Evolutionary conservation across 139 green algal genomes (phyloP), one percentile per base, ranked within the genome.

Genomic region (Nannochloris sp.): DNA sequence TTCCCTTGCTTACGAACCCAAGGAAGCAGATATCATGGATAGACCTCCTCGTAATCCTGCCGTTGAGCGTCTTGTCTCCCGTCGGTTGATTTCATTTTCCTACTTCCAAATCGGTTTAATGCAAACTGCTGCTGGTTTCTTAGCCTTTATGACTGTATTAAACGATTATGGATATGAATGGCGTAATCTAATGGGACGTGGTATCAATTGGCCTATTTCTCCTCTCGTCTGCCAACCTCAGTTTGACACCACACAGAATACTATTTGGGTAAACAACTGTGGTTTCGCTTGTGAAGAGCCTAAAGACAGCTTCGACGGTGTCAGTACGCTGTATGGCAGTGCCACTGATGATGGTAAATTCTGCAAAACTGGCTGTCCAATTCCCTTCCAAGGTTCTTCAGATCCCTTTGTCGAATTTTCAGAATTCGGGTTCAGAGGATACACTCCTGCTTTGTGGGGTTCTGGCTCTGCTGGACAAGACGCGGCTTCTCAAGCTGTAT

Each of bases 121-220:
- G 68, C 82, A 61, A 46, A 68, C 78, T 6, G 47, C 80, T 12
- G 73, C 79, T 23, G 83, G 83, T 59, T 91, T 91, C 76, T 80
- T 82, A 60, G 82, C 83, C 13, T 93, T 90, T 75, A 74, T 93
- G 30, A 70, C 83, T 7, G 71, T 85, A 14, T 69, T 93, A 35
- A 90, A 91, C 64, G 86, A 91, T 54, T 93, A 87, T 68, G 86
- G 86, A 51, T 92, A 91, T 59, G 24, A 72, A 29, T 88, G 85
- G 19, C 31, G 66, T 45, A 78, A 81, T 19, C 71, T 89, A 29
- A 37, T 73, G 46, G 68, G 60, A 14, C 51, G 67, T n/a, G 74
- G 72, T 35, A 69, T 82, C 14, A 61, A 80, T 48, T 88, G 78
- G 71, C 42, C 54, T 13, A 29, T 61, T 37, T 24, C 32, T 29